A percentile compares a stretch with the other conserved stretches of the same genome.
Conservation (phyloP, 371 early-diverging fungal species). For the Haplosporangium sp. region DNA sequence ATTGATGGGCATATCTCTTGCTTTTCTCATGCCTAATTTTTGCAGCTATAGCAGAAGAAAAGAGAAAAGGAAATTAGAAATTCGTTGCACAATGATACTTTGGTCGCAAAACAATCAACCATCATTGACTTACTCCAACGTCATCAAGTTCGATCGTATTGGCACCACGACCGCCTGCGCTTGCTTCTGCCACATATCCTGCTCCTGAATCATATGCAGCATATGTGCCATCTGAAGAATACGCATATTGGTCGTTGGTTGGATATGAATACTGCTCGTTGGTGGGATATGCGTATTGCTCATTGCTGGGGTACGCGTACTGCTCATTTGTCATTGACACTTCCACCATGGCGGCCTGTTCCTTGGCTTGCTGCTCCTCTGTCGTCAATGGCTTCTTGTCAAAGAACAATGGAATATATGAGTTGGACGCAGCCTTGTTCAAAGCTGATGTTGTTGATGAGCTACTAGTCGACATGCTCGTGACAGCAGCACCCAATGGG, state of each 20-base stretch:
- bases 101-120: not conserved
- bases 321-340: constrained; percentile 40
- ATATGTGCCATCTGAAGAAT: constrained; percentile 28
- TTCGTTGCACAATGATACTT: no score
- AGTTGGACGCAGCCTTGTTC: constrained; percentile 34
- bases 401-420: constrained; percentile 45
- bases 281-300: constrained; percentile 37
- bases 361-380: constrained; percentile 28
- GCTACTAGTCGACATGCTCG: constrained; percentile 1
- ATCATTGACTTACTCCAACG: constrained; percentile 54
- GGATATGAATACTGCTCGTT: constrained; percentile 47
- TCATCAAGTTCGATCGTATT: constrained; percentile 50
- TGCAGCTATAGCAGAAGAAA: constrained; percentile 45
- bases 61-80: not conserved
- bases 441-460: constrained; percentile 1
- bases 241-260: constrained; percentile 40
- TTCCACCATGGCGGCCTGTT: constrained; percentile 18
- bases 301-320: constrained; percentile 44
- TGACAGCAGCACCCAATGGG: constrained; percentile 41
- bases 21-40: constrained; percentile 60
- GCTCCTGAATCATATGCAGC: constrained; percentile 12
- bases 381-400: constrained; percentile 49
- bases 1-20: constrained; percentile 56
- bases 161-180: not conserved
- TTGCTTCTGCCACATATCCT: constrained; percentile 1